Base-by-base conservation (phyloP, 169 alveolate species). In the Ichthyophthirius multifiliis region DNA sequence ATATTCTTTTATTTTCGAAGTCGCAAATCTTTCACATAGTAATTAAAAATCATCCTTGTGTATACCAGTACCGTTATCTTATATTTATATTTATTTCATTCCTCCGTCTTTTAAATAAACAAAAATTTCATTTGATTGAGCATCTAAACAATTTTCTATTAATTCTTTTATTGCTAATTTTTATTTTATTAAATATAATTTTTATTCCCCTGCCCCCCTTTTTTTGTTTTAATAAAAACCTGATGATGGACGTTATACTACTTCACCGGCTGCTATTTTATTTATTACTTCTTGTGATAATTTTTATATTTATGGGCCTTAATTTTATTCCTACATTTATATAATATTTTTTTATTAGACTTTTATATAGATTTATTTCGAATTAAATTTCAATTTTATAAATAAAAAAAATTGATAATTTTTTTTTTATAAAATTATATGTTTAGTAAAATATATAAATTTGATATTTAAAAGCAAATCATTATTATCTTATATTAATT, bases 231-330 rank as follows among this genome's bases (percentile, higher is more conserved):
- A 27, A 9, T 34, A 62, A 20, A 39, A 37, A 67, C 77, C 77
- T 39, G 97, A 95, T 44, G 98, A 91, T 9, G 99, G 99, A 1
- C 99, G 86, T 32, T 95, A 92, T 9, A 98, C 98, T 4, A 98
- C 99, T 85, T 98, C 99, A 0, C 99, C 99, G 4, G 99, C 99
- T 7, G 99, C 99, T 27, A 97, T 98, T 74, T 95, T 94, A 43
- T 95, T 88, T 35, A 96, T 93, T 30, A 97, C 98, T n/a, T 85
- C 96, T 35, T 95, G 94, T 3, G 96, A 86, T 35, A 97, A 91
- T 71, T 86, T 84, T 62, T 91, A 90, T 35, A 97, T 95, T 47
- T 37, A n/a, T 27, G 75, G 46, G n/a, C 43, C 46, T 41, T 9
- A 9, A 9, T 41, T 41, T 41, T 41, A 9, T 41, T 41, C 12